Evolutionary conservation across 306 rosid species (phyloP).

Genomic region (Castanospermum australe): DNA sequence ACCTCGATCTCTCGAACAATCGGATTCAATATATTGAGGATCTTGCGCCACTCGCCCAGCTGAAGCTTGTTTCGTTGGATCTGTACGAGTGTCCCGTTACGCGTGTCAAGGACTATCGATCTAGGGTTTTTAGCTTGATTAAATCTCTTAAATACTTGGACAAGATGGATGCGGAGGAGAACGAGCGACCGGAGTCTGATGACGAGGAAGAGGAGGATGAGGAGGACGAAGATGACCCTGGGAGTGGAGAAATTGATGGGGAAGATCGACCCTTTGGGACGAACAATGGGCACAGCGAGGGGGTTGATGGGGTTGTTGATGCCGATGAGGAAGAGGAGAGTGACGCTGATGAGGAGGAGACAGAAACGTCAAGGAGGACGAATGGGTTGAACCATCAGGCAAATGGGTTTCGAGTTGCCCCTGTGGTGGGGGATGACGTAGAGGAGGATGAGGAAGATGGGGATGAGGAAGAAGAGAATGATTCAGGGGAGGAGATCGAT

Average conservation of each 20-base stretch:
- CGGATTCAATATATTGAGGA: slow-evolving; percentile 84
- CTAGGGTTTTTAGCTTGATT: slow-evolving; percentile 92
- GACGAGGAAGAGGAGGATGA: slow-evolving; percentile 68
- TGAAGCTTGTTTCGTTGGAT: slow-evolving; percentile 85
- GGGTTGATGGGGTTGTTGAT: slow-evolving; percentile 69
- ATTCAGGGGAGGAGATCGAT: slow-evolving; percentile 78
- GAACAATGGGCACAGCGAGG: slow-evolving; percentile 75
- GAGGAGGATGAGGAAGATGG: slow-evolving; percentile 55
- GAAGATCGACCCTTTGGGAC: slow-evolving; percentile 55
- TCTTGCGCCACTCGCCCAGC: slow-evolving; percentile 84
- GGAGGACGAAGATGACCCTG: slow-evolving; percentile 84
- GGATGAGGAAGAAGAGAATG: slow-evolving; percentile 71
- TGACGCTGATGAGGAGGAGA: slow-evolving; percentile 90
- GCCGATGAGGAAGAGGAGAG: slow-evolving; percentile 91
- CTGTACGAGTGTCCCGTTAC: slow-evolving; percentile 94
- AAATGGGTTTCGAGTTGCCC: slow-evolving; percentile 68
- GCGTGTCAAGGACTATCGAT: slow-evolving; percentile 88
- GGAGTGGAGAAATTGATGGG: slow-evolving; percentile 85
- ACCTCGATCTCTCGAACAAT: slow-evolving; percentile 84
- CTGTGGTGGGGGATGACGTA: slow-evolving; percentile 43
- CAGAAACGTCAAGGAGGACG: slow-evolving; percentile 51
- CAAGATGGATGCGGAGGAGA: slow-evolving; percentile 94
- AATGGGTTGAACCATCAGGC: slow-evolving; percentile 54
- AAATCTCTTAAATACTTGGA: slow-evolving; percentile 82
- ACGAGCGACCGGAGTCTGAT: slow-evolving; percentile 82